Conservation (phyloP, 2,329 filamentous ascomycete genomes). For the Aspergillus felis region DNA sequence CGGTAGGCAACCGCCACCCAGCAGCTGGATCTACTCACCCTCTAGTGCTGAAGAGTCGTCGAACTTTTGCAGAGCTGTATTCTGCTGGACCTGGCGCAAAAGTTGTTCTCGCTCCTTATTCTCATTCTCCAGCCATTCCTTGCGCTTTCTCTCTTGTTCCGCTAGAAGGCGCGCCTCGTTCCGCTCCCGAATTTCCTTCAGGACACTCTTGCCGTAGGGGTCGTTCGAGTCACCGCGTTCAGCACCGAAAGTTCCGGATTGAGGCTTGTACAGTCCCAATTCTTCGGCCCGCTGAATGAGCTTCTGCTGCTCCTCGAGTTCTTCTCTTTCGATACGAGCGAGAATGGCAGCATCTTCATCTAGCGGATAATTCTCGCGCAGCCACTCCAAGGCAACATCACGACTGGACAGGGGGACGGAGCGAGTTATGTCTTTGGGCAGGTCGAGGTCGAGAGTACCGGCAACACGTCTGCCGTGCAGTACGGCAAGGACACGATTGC, state of each 20-base stretch:
- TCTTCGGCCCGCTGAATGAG: slow-evolving; percentile 36
- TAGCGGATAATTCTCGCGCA: slow-evolving; percentile 40
- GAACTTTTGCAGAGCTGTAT: slow-evolving; percentile 35
- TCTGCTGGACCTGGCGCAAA: slow-evolving; percentile 28
- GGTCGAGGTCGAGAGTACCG: slow-evolving; percentile 44
- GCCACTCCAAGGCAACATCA: slow-evolving; percentile 37
- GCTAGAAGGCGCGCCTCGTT: slow-evolving; percentile 39
- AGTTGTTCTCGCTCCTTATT: slow-evolving; percentile 36
- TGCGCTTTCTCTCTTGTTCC: slow-evolving; percentile 47
- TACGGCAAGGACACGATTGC: slow-evolving; percentile 36
- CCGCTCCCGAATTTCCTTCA: slow-evolving; percentile 36
- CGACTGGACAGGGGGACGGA: slow-evolving; percentile 30
- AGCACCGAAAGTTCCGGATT: slow-evolving; percentile 43
- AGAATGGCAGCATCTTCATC: slow-evolving; percentile 49
- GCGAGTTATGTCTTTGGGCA: slow-evolving; percentile 38
- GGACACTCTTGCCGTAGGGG: slow-evolving; percentile 40
- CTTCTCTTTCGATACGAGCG: slow-evolving; percentile 40
- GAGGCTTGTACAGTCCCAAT: slow-evolving; percentile 40
- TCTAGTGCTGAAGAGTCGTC: slow-evolving; percentile 33
- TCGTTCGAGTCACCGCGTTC: slow-evolving; percentile 40
- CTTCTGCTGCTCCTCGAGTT: slow-evolving; percentile 34
- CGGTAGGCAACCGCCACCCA: not conserved
- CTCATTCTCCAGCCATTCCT: slow-evolving; percentile 52
- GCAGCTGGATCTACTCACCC: slow-evolving; percentile 21
- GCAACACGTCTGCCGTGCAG: slow-evolving; percentile 42